Evolutionary conservation across 345 rosid genomes (phyloP).

Genomic region (Pseudoturritis turrita): DNA sequence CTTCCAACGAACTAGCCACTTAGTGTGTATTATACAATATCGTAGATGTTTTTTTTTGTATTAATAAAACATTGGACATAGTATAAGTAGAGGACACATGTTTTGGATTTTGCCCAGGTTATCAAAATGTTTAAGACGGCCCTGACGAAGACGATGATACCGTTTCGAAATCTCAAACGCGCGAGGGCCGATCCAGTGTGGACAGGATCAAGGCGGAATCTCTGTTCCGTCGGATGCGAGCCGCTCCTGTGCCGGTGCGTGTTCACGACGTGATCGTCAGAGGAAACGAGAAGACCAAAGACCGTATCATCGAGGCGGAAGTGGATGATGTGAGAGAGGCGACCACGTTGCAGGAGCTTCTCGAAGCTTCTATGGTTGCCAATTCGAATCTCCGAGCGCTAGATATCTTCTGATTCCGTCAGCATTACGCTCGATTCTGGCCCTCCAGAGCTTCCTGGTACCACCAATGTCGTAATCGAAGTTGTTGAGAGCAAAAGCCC

Average conservation of each 20-base stretch:
- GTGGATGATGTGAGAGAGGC: constrained; percentile 52
- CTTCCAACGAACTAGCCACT: no score
- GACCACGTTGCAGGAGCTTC: constrained; percentile 65
- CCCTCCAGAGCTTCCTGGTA: constrained; percentile 84
- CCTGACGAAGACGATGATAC: constrained; percentile 27
- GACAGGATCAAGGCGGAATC: constrained; percentile 42
- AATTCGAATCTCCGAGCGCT: constrained; percentile 62
- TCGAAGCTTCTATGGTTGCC: constrained; percentile 55
- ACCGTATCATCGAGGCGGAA: constrained; percentile 65
- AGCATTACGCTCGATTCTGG: constrained; percentile 80
- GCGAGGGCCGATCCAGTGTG: constrained; percentile 29
- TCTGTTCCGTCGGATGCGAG: constrained; percentile 45
- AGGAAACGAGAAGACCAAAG: constrained; percentile 84
- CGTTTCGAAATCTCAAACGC: constrained; percentile 22
- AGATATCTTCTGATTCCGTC: constrained; percentile 76
- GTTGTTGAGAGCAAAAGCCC: constrained; percentile 63
- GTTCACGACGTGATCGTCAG: constrained; percentile 78
- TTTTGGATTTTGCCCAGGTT: no score
- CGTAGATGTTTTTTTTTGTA: no score
- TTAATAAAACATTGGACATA: no score
- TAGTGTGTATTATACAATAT: no score
- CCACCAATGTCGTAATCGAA: constrained; percentile 67
- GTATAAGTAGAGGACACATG: no score
- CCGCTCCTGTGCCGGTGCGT: constrained; percentile 57
- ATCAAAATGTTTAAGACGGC: no score